Evolutionary conservation across 768 basidiomycete genomes (phyloP).

Genomic region (Agaricus blazei): DNA sequence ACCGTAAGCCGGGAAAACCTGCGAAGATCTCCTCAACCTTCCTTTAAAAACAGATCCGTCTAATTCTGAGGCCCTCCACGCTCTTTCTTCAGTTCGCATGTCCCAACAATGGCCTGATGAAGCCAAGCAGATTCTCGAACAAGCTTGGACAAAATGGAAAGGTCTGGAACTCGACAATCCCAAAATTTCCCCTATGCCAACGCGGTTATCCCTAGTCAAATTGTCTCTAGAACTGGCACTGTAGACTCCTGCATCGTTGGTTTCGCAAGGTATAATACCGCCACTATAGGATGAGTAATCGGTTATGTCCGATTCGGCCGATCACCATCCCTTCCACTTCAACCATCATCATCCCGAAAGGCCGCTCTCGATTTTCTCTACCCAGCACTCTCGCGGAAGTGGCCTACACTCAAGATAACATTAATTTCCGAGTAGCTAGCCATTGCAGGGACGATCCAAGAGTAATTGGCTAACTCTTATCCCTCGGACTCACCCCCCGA

Average conservation of each 20-base stretch:
- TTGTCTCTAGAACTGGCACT: conserved; percentile 74
- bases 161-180: conserved; percentile 71
- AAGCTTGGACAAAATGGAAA: conserved; percentile 66
- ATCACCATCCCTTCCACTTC: no score
- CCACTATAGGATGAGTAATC: no score
- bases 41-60: conserved; percentile 71
- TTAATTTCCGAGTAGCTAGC: no score
- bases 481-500: no score
- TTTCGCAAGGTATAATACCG: conserved; percentile 75
- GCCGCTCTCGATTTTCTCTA: no score
- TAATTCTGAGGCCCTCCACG: conserved; percentile 75
- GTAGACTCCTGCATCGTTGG: conserved; percentile 66
- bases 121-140: conserved; percentile 63
- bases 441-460: no score
- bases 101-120: conserved; percentile 84
- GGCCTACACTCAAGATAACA: no score
- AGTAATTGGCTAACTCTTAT: no score
- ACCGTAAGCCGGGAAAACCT: conserved; percentile 74
- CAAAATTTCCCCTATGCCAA: conserved; percentile 64
- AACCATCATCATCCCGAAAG: no score
- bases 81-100: conserved; percentile 82
- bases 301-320: no score
- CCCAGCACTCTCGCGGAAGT: no score
- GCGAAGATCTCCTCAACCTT: conserved; percentile 66
- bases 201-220: conserved; percentile 70